phyloP scores from a whole-genome alignment of 768 basidiomycete genomes.

The Pleurotus salmoneostramineus region DNA sequence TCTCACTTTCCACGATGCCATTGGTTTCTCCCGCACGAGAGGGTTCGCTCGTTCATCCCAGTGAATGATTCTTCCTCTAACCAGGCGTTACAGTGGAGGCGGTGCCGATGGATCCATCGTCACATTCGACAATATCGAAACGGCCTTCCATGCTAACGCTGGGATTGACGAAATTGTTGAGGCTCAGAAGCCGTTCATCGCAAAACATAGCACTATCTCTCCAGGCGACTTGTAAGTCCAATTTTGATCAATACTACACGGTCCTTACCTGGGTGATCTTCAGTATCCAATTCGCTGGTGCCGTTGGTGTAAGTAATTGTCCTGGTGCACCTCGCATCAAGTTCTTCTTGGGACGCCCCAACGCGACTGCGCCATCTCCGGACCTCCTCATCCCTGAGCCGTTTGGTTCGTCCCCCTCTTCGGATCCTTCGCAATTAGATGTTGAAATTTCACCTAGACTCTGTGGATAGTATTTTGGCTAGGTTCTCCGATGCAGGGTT shows the following conservation, averaged over 20 bases:
- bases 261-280: neutral
- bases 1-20: conserved; percentile 38
- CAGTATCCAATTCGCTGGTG: conserved; percentile 5
- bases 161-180: conserved; percentile 41
- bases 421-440: neutral
- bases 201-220: conserved; percentile 25
- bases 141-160: conserved; percentile 36
- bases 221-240: conserved; percentile 42
- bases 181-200: conserved; percentile 27
- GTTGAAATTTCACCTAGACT: conserved; percentile 3
- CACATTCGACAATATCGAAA: conserved; percentile 38
- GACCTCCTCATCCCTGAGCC: conserved; percentile 19
- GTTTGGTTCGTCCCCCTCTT: conserved; percentile 6
- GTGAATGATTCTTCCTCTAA: neutral
- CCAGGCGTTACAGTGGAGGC: conserved; percentile 25
- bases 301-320: conserved; percentile 28
- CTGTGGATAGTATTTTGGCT: conserved; percentile 13
- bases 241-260: neutral
- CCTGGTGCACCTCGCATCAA: conserved; percentile 27
- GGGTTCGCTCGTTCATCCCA: conserved; percentile 20
- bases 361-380: conserved; percentile 12
- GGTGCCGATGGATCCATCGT: conserved; percentile 50
- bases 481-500: conserved; percentile 8
- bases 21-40: conserved; percentile 32
- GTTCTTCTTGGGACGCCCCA: conserved; percentile 22